These are phyloP conservation scores for Sporothrix brunneoviolacea DNA, from an alignment of 2,329 filamentous ascomycete genomes.

Conservation along the genomic window DNA sequence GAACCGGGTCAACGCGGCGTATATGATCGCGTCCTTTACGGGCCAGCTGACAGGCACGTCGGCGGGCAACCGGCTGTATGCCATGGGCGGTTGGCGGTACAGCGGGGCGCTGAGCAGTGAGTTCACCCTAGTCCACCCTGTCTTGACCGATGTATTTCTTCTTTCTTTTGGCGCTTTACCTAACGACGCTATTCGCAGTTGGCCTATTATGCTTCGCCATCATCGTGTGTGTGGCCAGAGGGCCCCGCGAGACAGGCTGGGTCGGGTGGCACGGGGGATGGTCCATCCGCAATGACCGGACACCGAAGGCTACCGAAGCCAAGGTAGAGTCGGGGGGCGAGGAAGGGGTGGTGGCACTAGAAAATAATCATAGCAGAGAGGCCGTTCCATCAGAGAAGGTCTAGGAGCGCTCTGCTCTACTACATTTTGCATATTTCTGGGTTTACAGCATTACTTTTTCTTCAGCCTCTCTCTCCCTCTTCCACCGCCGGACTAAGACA, in stretches of 20 bases:
- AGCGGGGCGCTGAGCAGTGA: constrained; percentile 37
- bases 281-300: constrained; percentile 24
- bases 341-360: not conserved
- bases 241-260: constrained; percentile 36
- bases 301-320: not conserved
- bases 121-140: too few relatives aligned
- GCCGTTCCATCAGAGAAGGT: too few relatives aligned
- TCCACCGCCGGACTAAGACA: not conserved
- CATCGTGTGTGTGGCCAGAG: constrained; percentile 30
- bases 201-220: constrained; percentile 32
- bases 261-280: constrained; percentile 38
- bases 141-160: too few relatives aligned
- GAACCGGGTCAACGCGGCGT: constrained; percentile 74
- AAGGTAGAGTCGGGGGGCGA: not conserved
- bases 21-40: constrained; percentile 69
- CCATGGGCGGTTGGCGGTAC: constrained; percentile 43
- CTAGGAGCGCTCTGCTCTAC: too few relatives aligned
- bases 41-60: constrained; percentile 68
- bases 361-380: too few relatives aligned
- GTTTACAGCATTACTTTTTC: not conserved
- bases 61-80: constrained; percentile 48
- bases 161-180: not conserved
- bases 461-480: not conserved
- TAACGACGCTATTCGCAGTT: constrained; percentile 20
- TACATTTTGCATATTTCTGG: too few relatives aligned